Base-by-base conservation (phyloP, 306 rosid genomes). In the Lathyrus oleraceus region DNA sequence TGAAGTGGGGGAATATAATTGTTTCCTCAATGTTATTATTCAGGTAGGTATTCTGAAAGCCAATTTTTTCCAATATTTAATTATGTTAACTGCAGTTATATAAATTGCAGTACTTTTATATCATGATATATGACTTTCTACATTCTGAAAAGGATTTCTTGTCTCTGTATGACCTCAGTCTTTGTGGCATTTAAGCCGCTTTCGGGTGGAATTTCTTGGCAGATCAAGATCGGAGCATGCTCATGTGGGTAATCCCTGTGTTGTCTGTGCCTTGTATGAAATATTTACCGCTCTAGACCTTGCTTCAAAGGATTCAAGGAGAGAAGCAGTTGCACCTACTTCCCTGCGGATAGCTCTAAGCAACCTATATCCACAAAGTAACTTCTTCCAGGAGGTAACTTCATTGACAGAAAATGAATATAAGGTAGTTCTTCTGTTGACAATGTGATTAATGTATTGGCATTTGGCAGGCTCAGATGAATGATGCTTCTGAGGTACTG, bases 1-100 rank as follows among this genome's bases (percentile, higher is more conserved):
- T 81, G 99, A 95, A 87, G 91, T 95, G 78, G 99, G 99, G 66
- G 99, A 95, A 88, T 95, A 91, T 81, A 95, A 91, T 82, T 95
- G 99, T 92, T 95, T 95, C 82, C 88, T 95, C 72, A 95, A 95
- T 79, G 99, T 95, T 75, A 95, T 95, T 57, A 91, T 95, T 77
- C 99, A 95, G 91, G 99, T 86, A 67, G 61, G 65, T 71, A 54
- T 11, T 65, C 44, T 58, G 60, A 67, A 71, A 72, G 30, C 49
- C 57, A 39, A 20, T 62, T 71, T 73, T 69, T 62, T 71, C 66
- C 23, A 16, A 15, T 69, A 74, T 28, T 53, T 36, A 76, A 6
- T 82, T 16, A 39, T 66, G 36, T 59, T 30, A 47, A 14, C 23
- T 58, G 59, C 47, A 71, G 49, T 64, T 16, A 44, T 66, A 43